phyloP scores from a whole-genome alignment of 768 basidiomycete genomes.

The Gymnopilus junonius region DNA sequence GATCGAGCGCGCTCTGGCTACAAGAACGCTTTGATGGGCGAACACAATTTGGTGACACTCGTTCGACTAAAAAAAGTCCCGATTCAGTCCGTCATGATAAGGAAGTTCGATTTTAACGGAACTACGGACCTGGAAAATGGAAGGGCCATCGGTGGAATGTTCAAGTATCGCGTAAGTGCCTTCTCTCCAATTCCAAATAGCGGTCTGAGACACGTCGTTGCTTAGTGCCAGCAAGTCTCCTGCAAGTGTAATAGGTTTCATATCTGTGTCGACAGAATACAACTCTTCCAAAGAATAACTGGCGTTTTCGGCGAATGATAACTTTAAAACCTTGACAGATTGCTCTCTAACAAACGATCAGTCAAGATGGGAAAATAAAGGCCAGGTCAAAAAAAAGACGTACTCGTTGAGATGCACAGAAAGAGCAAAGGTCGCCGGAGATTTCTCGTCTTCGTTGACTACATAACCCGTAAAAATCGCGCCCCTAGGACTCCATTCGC shows the following conservation, averaged over 20 bases:
- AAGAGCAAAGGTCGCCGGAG: slow-evolving; percentile 54
- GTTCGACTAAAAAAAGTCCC: slow-evolving; percentile 42
- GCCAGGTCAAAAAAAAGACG: slow-evolving; percentile 25
- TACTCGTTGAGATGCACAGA: slow-evolving; percentile 52
- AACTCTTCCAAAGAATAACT: slow-evolving; percentile 33
- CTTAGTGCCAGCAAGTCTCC: slow-evolving; percentile 59
- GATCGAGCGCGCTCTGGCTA: slow-evolving; percentile 63
- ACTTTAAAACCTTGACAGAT: slow-evolving; percentile 37
- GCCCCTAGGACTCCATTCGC: slow-evolving; percentile 59
- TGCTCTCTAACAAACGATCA: slow-evolving; percentile 29
- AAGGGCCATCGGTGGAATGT: slow-evolving; percentile 33
- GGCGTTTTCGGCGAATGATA: slow-evolving; percentile 16
- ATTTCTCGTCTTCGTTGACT: slow-evolving; percentile 49
- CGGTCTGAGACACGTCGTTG: slow-evolving; percentile 53
- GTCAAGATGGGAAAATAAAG: slow-evolving; percentile 18
- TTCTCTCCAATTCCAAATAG: slow-evolving; percentile 60
- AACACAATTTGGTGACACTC: slow-evolving; percentile 58
- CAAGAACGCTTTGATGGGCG: slow-evolving; percentile 48
- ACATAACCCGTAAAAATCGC: slow-evolving; percentile 56
- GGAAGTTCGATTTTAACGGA: not conserved
- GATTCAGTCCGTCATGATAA: not conserved
- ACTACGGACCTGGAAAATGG: slow-evolving; percentile 34
- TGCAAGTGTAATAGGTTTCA: slow-evolving; percentile 50
- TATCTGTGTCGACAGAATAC: slow-evolving; percentile 40
- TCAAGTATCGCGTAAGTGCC: slow-evolving; percentile 50